phyloP scores from a whole-genome alignment of 2,329 filamentous ascomycete species.

The Saccharata proteae region DNA sequence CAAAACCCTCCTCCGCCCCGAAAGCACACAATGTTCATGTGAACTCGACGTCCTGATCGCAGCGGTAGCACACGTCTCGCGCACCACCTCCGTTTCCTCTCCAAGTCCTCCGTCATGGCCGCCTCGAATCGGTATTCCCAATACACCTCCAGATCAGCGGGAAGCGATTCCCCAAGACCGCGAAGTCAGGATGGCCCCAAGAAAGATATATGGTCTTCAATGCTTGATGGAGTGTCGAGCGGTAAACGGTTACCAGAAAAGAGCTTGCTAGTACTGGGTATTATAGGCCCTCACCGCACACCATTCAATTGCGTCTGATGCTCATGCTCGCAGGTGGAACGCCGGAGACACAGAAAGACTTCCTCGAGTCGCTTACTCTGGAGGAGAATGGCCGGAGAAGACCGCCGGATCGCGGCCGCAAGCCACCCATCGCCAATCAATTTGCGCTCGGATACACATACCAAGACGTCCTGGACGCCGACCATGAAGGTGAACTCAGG shows the following conservation, averaged over 20 bases:
- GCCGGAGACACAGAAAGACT: slow-evolving; percentile 72
- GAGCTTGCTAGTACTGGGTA: slow-evolving; percentile 77
- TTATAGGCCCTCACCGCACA: slow-evolving; percentile 14
- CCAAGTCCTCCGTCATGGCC: slow-evolving; percentile 7
- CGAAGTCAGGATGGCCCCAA: slow-evolving; percentile 53
- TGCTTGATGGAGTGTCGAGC: slow-evolving; percentile 82
- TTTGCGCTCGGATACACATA: slow-evolving; percentile 93
- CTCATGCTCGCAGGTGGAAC: slow-evolving; percentile 50
- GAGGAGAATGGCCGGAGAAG: slow-evolving; percentile 30
- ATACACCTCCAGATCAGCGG: slow-evolving; percentile 8
- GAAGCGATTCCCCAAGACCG: slow-evolving; percentile 15
- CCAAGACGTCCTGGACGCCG: slow-evolving; percentile 83
- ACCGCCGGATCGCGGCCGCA: slow-evolving; percentile 40
- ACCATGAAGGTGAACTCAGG: slow-evolving; percentile 64
- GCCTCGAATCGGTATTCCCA: slow-evolving; percentile 8
- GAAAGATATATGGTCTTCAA: slow-evolving; percentile 87
- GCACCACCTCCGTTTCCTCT: too few species aligned
- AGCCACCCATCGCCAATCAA: slow-evolving; percentile 75
- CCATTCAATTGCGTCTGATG: slow-evolving; percentile 8
- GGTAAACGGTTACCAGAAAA: slow-evolving; percentile 85
- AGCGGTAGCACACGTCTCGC: too few species aligned
- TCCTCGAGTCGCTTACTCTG: slow-evolving; percentile 46
- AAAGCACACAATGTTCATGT: too few species aligned
- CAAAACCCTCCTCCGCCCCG: too few species aligned
- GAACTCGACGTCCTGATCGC: too few species aligned